Conservation (phyloP, 805 yeast genomes). For the Schizosaccharomyces lindneri region DNA sequence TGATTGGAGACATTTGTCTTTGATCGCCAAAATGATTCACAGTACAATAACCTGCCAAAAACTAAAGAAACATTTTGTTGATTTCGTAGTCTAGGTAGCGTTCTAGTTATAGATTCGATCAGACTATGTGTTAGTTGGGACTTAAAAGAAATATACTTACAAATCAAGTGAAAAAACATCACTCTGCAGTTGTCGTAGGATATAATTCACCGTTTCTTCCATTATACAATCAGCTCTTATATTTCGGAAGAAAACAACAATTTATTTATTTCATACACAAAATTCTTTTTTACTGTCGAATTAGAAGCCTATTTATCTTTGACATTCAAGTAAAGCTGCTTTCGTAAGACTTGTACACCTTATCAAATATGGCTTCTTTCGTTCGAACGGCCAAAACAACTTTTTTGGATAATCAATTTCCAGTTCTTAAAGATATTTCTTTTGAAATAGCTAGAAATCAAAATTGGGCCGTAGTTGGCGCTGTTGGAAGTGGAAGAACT, state of each 20-base stretch:
- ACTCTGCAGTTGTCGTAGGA: not conserved
- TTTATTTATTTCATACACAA: not conserved
- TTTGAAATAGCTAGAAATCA: not conserved
- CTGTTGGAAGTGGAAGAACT: constrained; percentile 1
- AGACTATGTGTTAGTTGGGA: too few relatives aligned
- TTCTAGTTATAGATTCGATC: too few relatives aligned
- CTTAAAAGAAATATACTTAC: too few relatives aligned
- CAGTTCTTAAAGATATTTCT: not conserved
- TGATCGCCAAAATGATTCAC: too few relatives aligned
- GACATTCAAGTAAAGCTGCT: not conserved
- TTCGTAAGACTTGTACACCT: not conserved
- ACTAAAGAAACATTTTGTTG: too few relatives aligned
- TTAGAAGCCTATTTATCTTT: not conserved
- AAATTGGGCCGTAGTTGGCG: constrained; percentile 1
- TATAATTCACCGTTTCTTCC: not conserved
- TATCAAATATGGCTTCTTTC: not conserved
- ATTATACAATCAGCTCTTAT: not conserved
- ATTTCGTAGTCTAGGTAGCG: too few relatives aligned
- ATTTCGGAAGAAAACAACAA: not conserved
- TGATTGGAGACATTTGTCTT: too few relatives aligned
- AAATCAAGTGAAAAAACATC: not conserved
- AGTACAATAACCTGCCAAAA: too few relatives aligned
- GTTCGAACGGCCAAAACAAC: not conserved
- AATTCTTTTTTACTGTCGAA: not conserved
- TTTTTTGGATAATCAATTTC: not conserved